Evolutionary conservation across 2,329 filamentous ascomycete genomes (phyloP), one percentile per base, ranked within the genome.

Genomic region (Exophiala bonariae): DNA sequence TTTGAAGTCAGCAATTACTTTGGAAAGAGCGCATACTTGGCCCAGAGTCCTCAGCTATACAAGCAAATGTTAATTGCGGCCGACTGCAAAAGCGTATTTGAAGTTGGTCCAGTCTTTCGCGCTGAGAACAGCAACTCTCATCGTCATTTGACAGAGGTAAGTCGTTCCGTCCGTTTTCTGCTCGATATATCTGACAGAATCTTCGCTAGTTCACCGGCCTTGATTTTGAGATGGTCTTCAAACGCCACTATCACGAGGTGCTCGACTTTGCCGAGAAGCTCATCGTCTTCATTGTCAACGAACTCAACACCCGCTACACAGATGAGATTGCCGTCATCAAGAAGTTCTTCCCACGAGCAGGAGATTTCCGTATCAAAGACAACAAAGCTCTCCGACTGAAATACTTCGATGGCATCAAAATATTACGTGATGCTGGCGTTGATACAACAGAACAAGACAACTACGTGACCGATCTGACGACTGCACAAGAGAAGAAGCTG

Each of bases 1-100:
- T 97, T 99, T 69, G 79, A 85, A 60, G 76, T 97, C 59, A 49
- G 36, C 40, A 84, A 85, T 34, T 97, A 97, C 72, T 97, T 97
- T 67, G 88, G 86, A 58, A 82, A 86, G 63, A 81, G 86, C 56
- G 92, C 89, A 19, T 85, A 78, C 63, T 71, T 85, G 32, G 81
- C 82, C 2, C 82, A 85, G 60, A 81, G 77, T 31, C 82, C 82
- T 6, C 82, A 85, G 60, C 71, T 85, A 54, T 80, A 82, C 71
- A 85, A 85, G 71, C 82, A 85, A 61, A 84, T 85, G 80, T 75
- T 81, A 58, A 83, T 85, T 58, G 78, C 81, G 3, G 78, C 79
- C 54, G 77, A 82, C 50, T 81, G 82, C 71, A 75, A 80, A 61
- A 76, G 71, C 39, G 81, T 85, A 50, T 82, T 83, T 66, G 81